These are phyloP conservation scores for Phymatotrichopsis omnivora DNA, from an alignment of 2,329 filamentous ascomycete species.

Conservation along the genomic window DNA sequence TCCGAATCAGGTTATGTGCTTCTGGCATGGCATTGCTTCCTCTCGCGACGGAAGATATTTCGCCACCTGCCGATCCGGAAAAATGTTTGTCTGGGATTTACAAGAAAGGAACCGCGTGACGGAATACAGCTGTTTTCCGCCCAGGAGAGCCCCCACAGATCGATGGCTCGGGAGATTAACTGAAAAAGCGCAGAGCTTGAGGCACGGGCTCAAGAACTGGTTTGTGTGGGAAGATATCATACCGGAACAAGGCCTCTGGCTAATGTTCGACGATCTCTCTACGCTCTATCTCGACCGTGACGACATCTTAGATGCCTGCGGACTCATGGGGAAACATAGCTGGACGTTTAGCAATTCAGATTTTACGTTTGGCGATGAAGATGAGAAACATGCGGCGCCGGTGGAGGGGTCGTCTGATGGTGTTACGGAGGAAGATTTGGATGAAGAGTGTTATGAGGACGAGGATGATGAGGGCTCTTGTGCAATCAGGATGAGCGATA, in stretches of 20 bases:
- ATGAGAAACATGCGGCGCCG: not conserved
- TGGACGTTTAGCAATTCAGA: slow-evolving; percentile 18
- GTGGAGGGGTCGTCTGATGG: not conserved
- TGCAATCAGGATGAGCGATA: not conserved
- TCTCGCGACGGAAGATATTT: slow-evolving; percentile 27
- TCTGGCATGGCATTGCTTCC: slow-evolving; percentile 29
- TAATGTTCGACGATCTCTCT: slow-evolving; percentile 28
- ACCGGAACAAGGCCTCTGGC: slow-evolving; percentile 29
- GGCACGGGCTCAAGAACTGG: slow-evolving; percentile 23
- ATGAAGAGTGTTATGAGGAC: slow-evolving; percentile 1
- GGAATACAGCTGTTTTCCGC: slow-evolving; percentile 8
- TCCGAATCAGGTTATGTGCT: slow-evolving; percentile 30
- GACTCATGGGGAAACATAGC: slow-evolving; percentile 15
- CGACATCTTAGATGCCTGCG: slow-evolving; percentile 27
- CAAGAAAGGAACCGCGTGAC: slow-evolving; percentile 11
- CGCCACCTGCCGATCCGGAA: slow-evolving; percentile 28
- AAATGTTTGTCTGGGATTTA: slow-evolving; percentile 31
- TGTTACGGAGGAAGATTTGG: not conserved
- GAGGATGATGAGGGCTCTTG: slow-evolving; percentile 2
- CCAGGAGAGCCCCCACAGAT: not conserved
- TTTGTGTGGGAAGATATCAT: slow-evolving; percentile 28
- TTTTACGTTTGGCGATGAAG: slow-evolving; percentile 16
- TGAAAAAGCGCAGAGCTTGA: slow-evolving; percentile 10
- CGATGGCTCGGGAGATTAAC: slow-evolving; percentile 23
- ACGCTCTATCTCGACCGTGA: slow-evolving; percentile 28